Conservation (phyloP, 2,329 filamentous ascomycete species). For the Talaromyces albobiverticillius region DNA sequence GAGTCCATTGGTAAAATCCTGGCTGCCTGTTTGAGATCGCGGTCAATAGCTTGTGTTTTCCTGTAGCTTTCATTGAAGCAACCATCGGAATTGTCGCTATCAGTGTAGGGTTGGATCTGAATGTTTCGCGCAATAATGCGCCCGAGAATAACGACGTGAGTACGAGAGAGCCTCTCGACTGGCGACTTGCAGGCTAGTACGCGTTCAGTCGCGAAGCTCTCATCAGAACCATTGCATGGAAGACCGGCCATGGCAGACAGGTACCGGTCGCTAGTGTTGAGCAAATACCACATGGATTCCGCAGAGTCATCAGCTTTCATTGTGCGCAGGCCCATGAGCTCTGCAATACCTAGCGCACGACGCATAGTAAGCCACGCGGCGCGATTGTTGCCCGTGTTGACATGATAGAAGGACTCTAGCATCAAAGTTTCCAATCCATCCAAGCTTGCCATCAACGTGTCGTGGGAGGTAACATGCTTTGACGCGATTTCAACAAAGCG, state of each 20-base stretch:
- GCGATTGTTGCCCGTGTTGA: slow-evolving; percentile 52
- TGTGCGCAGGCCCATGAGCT: slow-evolving; percentile 46
- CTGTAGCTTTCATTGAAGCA: neutral
- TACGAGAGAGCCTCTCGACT: slow-evolving; percentile 15
- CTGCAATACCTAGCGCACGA: slow-evolving; percentile 47
- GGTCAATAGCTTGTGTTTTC: slow-evolving; percentile 21
- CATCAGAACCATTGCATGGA: slow-evolving; percentile 36
- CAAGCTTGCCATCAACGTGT: slow-evolving; percentile 45
- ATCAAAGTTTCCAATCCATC: slow-evolving; percentile 52
- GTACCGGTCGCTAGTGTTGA: slow-evolving; percentile 46
- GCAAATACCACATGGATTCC: slow-evolving; percentile 31
- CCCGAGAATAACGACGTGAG: slow-evolving; percentile 16
- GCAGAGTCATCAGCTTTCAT: slow-evolving; percentile 19
- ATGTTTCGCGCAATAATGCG: slow-evolving; percentile 20
- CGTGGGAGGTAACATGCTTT: slow-evolving; percentile 40
- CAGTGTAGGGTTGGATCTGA: slow-evolving; percentile 11
- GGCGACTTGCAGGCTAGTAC: neutral
- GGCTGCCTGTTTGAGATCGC: slow-evolving; percentile 18
- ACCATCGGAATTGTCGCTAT: neutral
- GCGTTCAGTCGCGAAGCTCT: slow-evolving; percentile 3
- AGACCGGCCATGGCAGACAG: slow-evolving; percentile 51
- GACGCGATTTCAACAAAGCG: slow-evolving; percentile 16
- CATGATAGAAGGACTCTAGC: slow-evolving; percentile 49
- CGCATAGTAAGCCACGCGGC: slow-evolving; percentile 50
- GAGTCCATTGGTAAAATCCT: slow-evolving; percentile 17